Percentiles rank a stretch among this genome's conserved stretches.
Evolutionary conservation across 345 rosid genomes (phyloP).

Genomic region (Syzygium jambos): DNA sequence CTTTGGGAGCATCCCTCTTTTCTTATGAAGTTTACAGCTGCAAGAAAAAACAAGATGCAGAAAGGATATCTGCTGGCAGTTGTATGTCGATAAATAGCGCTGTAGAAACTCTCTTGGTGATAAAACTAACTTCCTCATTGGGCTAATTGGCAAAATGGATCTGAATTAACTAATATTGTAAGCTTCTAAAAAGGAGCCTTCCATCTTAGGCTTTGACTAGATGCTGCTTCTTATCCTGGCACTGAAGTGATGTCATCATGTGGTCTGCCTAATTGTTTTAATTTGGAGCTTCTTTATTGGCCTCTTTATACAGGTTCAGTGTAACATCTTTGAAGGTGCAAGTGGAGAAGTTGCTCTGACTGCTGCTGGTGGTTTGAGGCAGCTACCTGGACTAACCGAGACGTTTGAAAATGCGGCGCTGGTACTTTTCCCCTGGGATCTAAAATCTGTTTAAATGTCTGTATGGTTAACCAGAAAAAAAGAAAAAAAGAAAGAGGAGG

Average conservation of each 20-base stretch:
- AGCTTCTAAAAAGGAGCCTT: neutral
- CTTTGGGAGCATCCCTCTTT: neutral
- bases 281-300: slow-evolving; percentile 10
- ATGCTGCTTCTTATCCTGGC: neutral
- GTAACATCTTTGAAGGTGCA: slow-evolving; percentile 87
- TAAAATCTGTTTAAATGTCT: neutral
- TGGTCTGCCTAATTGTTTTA: neutral
- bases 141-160: neutral
- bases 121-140: neutral
- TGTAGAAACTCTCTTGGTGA: neutral
- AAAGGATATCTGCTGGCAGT: neutral
- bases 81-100: neutral
- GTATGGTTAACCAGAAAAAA: neutral
- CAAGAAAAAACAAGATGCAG: neutral
- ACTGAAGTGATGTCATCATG: neutral
- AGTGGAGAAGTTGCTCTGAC: slow-evolving; percentile 81
- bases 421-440: slow-evolving; percentile 22
- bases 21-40: neutral
- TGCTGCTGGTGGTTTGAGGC: slow-evolving; percentile 87
- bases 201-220: neutral
- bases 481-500: neutral
- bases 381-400: slow-evolving; percentile 60
- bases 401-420: slow-evolving; percentile 83
- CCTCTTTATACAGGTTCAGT: slow-evolving; percentile 58
- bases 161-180: neutral